Percentiles rank a stretch among this genome's conserved stretches.
Conservation (phyloP, 495 filamentous ascomycete species). For the Hyaloscypha variabilis region DNA sequence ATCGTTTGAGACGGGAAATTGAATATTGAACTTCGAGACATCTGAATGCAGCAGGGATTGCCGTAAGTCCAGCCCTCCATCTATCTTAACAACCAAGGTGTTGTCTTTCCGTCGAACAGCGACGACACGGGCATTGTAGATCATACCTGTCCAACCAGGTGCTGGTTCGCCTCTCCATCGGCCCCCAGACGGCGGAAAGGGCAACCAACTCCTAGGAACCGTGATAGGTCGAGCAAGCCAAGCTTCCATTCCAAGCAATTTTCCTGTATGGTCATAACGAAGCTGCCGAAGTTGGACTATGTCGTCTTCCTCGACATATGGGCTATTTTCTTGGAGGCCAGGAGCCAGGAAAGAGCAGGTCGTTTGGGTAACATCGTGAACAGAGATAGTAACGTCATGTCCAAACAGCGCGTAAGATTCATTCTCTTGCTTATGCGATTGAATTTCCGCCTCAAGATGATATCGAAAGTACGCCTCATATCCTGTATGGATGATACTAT, state of each 20-base stretch:
- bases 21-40: constrained; percentile 29
- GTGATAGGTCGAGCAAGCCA: constrained; percentile 4
- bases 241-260: constrained; percentile 21
- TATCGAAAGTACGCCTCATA: constrained; percentile 30
- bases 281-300: constrained; percentile 46
- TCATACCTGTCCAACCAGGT: constrained; percentile 32
- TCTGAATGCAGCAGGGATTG: background rate
- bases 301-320: constrained; percentile 45
- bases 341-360: constrained; percentile 35
- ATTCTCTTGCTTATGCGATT: constrained; percentile 28
- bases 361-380: background rate
- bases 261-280: constrained; percentile 15
- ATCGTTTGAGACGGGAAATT: constrained; percentile 29
- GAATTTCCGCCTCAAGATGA: constrained; percentile 29
- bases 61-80: background rate
- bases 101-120: constrained; percentile 29
- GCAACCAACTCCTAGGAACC: constrained; percentile 39
- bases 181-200: constrained; percentile 15
- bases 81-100: constrained; percentile 22
- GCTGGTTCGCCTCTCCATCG: constrained; percentile 10
- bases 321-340: constrained; percentile 45
- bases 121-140: constrained; percentile 33
- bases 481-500: background rate
- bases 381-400: constrained; percentile 21
- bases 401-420: constrained; percentile 29